A percentile compares a stretch with the other conserved stretches of the same genome.
Conservation (phyloP, 441 rosid species). For the Populus hybrid region DNA sequence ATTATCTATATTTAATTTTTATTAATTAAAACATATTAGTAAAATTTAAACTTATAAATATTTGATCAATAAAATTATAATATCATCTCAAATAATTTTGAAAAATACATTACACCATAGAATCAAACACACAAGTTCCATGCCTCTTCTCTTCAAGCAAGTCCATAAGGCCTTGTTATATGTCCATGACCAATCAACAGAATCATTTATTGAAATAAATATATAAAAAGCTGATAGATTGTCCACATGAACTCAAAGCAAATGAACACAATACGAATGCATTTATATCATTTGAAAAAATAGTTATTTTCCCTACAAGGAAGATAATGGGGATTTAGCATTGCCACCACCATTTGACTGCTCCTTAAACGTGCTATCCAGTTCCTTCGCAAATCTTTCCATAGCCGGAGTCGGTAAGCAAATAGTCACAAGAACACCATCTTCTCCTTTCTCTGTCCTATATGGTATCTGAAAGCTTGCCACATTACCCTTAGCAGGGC, state of each 20-base stretch:
- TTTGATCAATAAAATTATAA: too few relatives aligned
- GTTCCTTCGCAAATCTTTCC: constrained; percentile 39
- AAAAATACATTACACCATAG: too few relatives aligned
- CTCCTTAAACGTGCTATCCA: constrained; percentile 12
- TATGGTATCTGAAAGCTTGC: constrained; percentile 22
- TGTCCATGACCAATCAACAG: not conserved
- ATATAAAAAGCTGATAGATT: not conserved
- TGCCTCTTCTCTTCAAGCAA: too few relatives aligned
- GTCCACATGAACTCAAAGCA: not conserved
- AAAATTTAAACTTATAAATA: too few relatives aligned
- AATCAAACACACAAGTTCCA: too few relatives aligned
- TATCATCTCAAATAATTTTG: too few relatives aligned
- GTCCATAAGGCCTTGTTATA: too few relatives aligned
- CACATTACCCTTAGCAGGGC: constrained; percentile 14
- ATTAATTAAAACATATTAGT: too few relatives aligned
- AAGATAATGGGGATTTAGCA: not conserved
- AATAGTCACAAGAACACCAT: constrained; percentile 26
- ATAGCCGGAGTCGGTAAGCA: constrained; percentile 33
- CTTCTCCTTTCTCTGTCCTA: constrained; percentile 26
- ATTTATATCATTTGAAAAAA: not conserved
- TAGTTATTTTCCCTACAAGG: not conserved
- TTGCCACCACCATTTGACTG: not conserved
- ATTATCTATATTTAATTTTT: too few relatives aligned
- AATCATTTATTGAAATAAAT: not conserved
- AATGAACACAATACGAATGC: not conserved